Evolutionary conservation across 192 early-diverging fungal genomes (phyloP).

Genomic region (Allomyces macrogynus): DNA sequence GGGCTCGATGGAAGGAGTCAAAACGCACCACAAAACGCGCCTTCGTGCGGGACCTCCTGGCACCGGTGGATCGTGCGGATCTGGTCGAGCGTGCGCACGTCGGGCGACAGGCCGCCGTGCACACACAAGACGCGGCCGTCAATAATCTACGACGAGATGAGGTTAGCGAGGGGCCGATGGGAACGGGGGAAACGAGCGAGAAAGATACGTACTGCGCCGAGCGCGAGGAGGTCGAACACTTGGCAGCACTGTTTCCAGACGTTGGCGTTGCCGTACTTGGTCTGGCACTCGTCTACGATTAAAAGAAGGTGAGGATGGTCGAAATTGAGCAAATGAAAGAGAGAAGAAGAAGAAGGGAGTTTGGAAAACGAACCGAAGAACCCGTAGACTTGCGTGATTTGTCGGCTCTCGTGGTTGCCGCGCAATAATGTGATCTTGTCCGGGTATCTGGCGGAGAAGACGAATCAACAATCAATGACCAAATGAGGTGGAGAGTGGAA

Average conservation of each 20-base stretch:
- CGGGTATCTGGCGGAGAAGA: slow-evolving; percentile 50
- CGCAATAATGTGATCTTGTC: slow-evolving; percentile 87
- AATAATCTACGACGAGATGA: slow-evolving; percentile 50
- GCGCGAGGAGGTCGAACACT: slow-evolving; percentile 77
- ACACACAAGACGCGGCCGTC: slow-evolving; percentile 83
- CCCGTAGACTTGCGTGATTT: slow-evolving; percentile 93
- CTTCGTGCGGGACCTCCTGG: slow-evolving; percentile 88
- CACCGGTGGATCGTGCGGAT: slow-evolving; percentile 85
- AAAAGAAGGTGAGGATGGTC: background rate
- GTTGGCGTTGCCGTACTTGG: slow-evolving; percentile 85
- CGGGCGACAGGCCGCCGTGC: slow-evolving; percentile 81
- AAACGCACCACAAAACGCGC: slow-evolving; percentile 61
- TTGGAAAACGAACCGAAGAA: slow-evolving; percentile 52
- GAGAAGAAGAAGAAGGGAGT: background rate
- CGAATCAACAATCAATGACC: slow-evolving; percentile 1
- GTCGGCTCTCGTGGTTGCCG: slow-evolving; percentile 91
- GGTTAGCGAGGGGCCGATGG: no score
- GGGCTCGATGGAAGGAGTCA: no score
- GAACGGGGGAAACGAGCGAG: no score
- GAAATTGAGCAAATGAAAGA: background rate
- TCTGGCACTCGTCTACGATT: slow-evolving; percentile 68
- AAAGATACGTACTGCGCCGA: slow-evolving; percentile 74
- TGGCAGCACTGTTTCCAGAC: slow-evolving; percentile 92
- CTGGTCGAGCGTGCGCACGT: slow-evolving; percentile 80
- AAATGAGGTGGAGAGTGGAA: slow-evolving; percentile 1